A percentile compares a stretch with the other conserved stretches of the same genome.
Conservation (phyloP, 352 stramenopile species). For the Phytophthora vignae region DNA sequence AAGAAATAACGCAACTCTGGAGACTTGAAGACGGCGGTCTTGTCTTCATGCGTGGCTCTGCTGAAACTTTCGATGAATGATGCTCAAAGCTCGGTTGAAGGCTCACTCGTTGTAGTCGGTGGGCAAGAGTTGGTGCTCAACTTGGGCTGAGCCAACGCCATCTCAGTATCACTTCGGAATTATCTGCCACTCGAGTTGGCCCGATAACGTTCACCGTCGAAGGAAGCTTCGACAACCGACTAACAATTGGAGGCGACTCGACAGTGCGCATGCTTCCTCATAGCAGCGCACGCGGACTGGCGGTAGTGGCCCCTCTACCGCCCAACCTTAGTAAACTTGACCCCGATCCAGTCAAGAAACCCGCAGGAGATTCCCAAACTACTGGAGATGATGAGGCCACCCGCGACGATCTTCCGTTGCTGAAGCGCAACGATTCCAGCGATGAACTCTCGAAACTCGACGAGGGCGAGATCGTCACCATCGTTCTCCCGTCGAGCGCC, state of each 20-base stretch:
- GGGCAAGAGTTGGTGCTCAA: constrained; percentile 11
- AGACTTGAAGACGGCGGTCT: constrained; percentile 8
- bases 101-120: background rate
- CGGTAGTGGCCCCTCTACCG: constrained; percentile 20
- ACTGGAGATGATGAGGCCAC: constrained; percentile 2
- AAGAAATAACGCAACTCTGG: constrained; percentile 8
- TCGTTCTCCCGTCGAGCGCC: constrained; percentile 12
- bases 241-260: constrained; percentile 15
- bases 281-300: constrained; percentile 22
- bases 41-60: background rate
- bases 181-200: constrained; percentile 2
- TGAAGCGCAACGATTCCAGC: constrained; percentile 2
- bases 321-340: constrained; percentile 10
- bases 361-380: background rate
- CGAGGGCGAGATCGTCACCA: constrained; percentile 12
- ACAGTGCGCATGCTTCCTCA: constrained; percentile 24
- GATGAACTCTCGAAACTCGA: constrained; percentile 14
- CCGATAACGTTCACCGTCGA: constrained; percentile 7
- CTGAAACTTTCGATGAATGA: constrained; percentile 6
- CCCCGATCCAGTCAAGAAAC: constrained; percentile 8
- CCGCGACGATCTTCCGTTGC: constrained; percentile 23
- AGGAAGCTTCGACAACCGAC: constrained; percentile 18
- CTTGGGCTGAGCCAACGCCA: background rate
- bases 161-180: constrained; percentile 14
- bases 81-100: background rate